Base-by-base conservation (phyloP, 2,329 filamentous ascomycete genomes). In the Trichoderma koningiopsis region DNA sequence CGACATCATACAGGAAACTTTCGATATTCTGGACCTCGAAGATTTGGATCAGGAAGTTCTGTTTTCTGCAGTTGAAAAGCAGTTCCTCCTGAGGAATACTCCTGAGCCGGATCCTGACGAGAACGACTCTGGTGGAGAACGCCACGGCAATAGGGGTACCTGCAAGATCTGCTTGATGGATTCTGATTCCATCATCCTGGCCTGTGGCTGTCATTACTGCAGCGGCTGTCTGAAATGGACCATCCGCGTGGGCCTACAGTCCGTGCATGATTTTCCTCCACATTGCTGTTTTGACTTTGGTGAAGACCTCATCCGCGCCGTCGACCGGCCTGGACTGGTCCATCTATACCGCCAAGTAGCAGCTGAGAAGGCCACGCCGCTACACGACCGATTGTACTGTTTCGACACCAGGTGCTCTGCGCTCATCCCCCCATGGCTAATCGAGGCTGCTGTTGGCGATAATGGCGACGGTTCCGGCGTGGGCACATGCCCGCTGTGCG, bases 161-260 rank as follows among this genome's bases (percentile, higher is more conserved):
- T 76, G 75, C 43, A 33, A 75, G 14, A 60, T 73, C 16, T 76
- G 75, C 33, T 13, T 10, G 3, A 72, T 68, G 1, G 47, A n/a
- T 16, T 27, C 49, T 35, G 16, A 40, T 0, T 70, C 68, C 8
- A 67, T 70, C 22, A 56, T 72, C 22, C 58, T 72, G 4, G 64
- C 61, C 0, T 76, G 74, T 6, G 64, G 70, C 2, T 75, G 74
- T 7, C 40, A 53, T 10, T 76, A 74, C 64, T 76, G 75, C 61
- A 14, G 68, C 2, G 7, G 52, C 16, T 76, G 75, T 13, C 71
- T 72, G 14, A 73, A 74, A 11, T 64, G 69, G 16, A 58, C 64
- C 1, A 69, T 76, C 4, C 72, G 73, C 5, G 29, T 58, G 1
- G 75, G 75, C 1, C 71, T 76, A 5, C 65, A 67, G 1, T 73